Percentiles rank a stretch among this genome's conserved stretches.
Evolutionary conservation across 2,329 filamentous ascomycete genomes (phyloP).

Genomic region (Fusarium sp.): DNA sequence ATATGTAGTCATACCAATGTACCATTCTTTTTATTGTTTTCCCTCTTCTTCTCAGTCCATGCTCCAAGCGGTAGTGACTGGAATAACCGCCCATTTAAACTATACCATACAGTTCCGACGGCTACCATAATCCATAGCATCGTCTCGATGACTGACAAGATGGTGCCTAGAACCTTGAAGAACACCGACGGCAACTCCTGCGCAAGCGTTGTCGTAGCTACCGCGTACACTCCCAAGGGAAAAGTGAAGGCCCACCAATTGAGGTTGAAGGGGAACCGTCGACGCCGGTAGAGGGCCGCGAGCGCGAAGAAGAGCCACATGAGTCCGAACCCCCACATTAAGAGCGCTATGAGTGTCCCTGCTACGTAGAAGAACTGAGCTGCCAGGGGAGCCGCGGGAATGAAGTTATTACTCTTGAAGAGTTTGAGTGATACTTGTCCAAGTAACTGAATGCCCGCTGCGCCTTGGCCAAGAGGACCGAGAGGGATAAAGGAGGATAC

Average conservation of each 20-base stretch:
- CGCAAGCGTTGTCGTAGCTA: conserved; percentile 46
- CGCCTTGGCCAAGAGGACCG: conserved; percentile 72
- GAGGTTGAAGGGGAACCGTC: conserved; percentile 51
- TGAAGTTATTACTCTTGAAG: conserved; percentile 47
- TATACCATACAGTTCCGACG: conserved; percentile 16
- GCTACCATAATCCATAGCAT: conserved; percentile 35
- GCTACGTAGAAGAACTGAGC: conserved; percentile 67
- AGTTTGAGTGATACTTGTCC: conserved; percentile 54
- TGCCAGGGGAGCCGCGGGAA: conserved; percentile 55
- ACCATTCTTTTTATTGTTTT: background rate
- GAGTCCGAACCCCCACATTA: conserved; percentile 51
- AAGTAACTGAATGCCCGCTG: conserved; percentile 61
- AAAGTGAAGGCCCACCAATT: conserved; percentile 56
- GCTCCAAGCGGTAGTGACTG: background rate
- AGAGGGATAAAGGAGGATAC: conserved; percentile 73
- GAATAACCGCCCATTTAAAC: conserved; percentile 23
- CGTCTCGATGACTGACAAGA: conserved; percentile 32
- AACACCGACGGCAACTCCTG: conserved; percentile 48
- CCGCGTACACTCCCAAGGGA: conserved; percentile 51
- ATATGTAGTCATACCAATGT: conserved; percentile 1
- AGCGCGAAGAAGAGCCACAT: conserved; percentile 51
- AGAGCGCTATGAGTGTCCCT: conserved; percentile 54
- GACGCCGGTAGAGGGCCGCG: conserved; percentile 43
- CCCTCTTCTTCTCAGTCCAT: conserved; percentile 11
- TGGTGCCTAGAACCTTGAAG: conserved; percentile 46